A percentile compares a stretch with the other conserved stretches of the same genome.
These are phyloP conservation scores for Daldinia grandis DNA, from an alignment of 495 filamentous ascomycete species.

Conservation along the genomic window DNA sequence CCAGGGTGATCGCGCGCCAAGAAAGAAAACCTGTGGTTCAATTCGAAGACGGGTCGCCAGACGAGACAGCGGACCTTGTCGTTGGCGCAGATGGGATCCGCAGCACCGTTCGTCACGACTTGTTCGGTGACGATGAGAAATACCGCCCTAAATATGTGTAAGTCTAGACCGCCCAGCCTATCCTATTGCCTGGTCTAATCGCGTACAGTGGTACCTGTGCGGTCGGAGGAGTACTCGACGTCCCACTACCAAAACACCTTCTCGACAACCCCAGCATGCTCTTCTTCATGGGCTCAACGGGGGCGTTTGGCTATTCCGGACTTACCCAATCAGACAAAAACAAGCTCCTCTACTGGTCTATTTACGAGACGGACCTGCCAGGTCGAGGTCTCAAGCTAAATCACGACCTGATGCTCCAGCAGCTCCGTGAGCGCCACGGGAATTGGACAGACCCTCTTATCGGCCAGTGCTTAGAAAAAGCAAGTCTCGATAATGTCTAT, in stretches of 20 bases:
- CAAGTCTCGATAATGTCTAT: conserved; percentile 59
- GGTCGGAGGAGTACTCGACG: conserved; percentile 62
- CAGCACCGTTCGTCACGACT: conserved; percentile 55
- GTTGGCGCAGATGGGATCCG: conserved; percentile 69
- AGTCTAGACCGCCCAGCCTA: not conserved
- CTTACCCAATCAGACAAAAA: conserved; percentile 19
- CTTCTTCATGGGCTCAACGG: conserved; percentile 61
- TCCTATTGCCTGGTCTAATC: not conserved
- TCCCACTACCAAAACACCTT: conserved; percentile 40
- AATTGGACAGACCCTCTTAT: conserved; percentile 62
- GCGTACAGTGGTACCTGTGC: conserved; percentile 56
- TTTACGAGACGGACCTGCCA: conserved; percentile 30
- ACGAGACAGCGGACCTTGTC: conserved; percentile 60
- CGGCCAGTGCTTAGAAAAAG: conserved; percentile 51
- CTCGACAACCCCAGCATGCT: conserved; percentile 54
- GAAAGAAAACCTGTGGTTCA: conserved; percentile 36
- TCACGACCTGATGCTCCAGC: conserved; percentile 48
- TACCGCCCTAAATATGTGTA: conserved; percentile 45
- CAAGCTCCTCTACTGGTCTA: conserved; percentile 29
- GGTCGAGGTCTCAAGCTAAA: conserved; percentile 47
- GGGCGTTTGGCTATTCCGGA: conserved; percentile 66
- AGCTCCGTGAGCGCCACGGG: conserved; percentile 56
- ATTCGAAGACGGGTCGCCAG: conserved; percentile 49
- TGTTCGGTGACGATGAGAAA: conserved; percentile 52
- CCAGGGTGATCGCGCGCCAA: conserved; percentile 12